These are phyloP conservation scores for Tetrapisispora arboricola DNA, from an alignment of 805 yeast genomes.

Conservation along the genomic window DNA sequence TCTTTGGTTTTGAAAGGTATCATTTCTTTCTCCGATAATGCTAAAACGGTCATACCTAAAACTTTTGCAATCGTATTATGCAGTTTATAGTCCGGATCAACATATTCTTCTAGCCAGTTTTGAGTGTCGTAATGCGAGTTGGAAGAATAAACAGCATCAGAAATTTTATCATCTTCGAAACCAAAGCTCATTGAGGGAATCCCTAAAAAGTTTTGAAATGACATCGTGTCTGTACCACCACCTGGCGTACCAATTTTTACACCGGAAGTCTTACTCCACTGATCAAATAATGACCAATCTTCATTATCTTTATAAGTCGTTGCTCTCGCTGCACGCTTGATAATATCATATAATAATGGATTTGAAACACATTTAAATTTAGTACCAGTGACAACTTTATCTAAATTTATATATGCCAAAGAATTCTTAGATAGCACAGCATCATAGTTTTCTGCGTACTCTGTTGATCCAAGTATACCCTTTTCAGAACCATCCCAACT, in stretches of 20 bases:
- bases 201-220: conserved; percentile 57
- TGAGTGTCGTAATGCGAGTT: conserved; percentile 52
- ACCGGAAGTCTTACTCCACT: conserved; percentile 33
- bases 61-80: conserved; percentile 53
- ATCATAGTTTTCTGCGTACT: conserved; percentile 56
- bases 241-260: conserved; percentile 35
- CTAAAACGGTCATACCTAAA: conserved; percentile 44
- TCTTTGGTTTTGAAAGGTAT: conserved; percentile 37
- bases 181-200: conserved; percentile 51
- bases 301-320: conserved; percentile 35
- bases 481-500: conserved; percentile 80
- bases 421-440: conserved; percentile 38
- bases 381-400: conserved; percentile 43
- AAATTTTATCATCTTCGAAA: conserved; percentile 26
- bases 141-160: conserved; percentile 45
- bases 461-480: conserved; percentile 68
- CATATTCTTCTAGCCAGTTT: conserved; percentile 42
- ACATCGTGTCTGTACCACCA: conserved; percentile 45
- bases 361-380: conserved; percentile 39
- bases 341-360: conserved; percentile 43
- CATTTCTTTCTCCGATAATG: conserved; percentile 49
- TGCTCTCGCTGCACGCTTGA: conserved; percentile 36
- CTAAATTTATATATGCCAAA: conserved; percentile 44
- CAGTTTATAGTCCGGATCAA: conserved; percentile 42
- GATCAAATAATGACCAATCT: conserved; percentile 37